Conservation (phyloP, 805 yeast genomes). For the Lipomyces kockii region DNA sequence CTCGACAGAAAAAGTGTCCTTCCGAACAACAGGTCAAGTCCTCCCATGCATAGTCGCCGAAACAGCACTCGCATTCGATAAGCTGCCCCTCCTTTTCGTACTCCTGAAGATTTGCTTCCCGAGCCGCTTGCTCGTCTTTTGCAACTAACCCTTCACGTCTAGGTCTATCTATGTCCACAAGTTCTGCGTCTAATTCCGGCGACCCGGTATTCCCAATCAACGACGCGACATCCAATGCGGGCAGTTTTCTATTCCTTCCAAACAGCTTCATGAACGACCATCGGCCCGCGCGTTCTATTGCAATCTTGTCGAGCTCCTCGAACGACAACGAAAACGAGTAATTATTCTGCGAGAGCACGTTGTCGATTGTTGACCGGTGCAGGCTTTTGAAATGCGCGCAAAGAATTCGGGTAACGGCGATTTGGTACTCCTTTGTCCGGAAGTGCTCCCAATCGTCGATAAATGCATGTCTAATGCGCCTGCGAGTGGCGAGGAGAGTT, state of each 20-base stretch:
- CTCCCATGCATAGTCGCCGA: slow-evolving; percentile 35
- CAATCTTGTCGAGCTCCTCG: slow-evolving; percentile 21
- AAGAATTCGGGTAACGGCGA: slow-evolving; percentile 21
- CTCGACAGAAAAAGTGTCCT: slow-evolving; percentile 33
- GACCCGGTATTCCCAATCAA: slow-evolving; percentile 21
- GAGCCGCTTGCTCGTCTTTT: slow-evolving; percentile 26
- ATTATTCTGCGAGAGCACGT: slow-evolving; percentile 29
- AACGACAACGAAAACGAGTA: slow-evolving; percentile 25
- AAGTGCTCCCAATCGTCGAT: slow-evolving; percentile 27
- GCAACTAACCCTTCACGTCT: slow-evolving; percentile 6
- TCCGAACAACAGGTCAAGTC: slow-evolving; percentile 35
- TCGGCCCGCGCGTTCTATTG: slow-evolving; percentile 18
- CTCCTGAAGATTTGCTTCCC: slow-evolving; percentile 24
- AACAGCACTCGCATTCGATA: slow-evolving; percentile 37
- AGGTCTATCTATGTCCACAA: slow-evolving; percentile 14
- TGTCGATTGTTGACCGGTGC: slow-evolving; percentile 22
- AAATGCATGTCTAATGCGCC: slow-evolving; percentile 18
- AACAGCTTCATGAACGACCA: slow-evolving; percentile 23
- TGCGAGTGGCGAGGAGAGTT: slow-evolving; percentile 17
- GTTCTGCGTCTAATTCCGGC: slow-evolving; percentile 29
- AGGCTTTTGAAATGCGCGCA: slow-evolving; percentile 18
- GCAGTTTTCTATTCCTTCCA: slow-evolving; percentile 4
- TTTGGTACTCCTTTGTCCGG: slow-evolving; percentile 29
- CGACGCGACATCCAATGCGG: slow-evolving; percentile 10
- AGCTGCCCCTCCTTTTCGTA: slow-evolving; percentile 27